Conservation (phyloP, 176 grass and related monocot species). For the Stipa capillata region DNA sequence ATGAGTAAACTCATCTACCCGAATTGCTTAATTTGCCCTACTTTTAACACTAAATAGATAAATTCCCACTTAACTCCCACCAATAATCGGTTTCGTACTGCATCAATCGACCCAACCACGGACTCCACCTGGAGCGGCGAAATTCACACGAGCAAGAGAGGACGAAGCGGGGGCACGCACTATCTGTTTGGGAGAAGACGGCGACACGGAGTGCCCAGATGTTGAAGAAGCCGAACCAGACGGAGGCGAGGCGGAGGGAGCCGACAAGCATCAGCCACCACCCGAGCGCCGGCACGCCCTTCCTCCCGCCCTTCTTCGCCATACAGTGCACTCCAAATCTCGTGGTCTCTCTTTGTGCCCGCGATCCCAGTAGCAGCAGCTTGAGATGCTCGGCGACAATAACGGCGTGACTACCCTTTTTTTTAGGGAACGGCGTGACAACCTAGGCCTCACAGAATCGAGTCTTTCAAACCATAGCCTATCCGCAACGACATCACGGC, state of each 20-base stretch:
- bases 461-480: not conserved
- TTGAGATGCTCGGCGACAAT: no score
- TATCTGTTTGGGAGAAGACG: slow-evolving; percentile 35
- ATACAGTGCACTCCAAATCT: slow-evolving; percentile 4
- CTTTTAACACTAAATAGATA: not conserved
- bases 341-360: no score
- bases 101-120: not conserved
- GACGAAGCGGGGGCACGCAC: not conserved
- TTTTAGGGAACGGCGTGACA: no score
- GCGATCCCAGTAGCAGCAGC: no score
- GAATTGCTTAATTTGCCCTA: not conserved
- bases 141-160: not conserved
- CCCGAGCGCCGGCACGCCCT: slow-evolving; percentile 29
- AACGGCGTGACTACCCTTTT: no score
- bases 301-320: not conserved
- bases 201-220: slow-evolving; percentile 38
- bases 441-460: no score
- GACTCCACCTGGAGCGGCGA: not conserved
- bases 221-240: slow-evolving; percentile 58
- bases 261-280: slow-evolving; percentile 60
- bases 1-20: no score
- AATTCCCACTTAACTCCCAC: not conserved
- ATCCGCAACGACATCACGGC: not conserved
- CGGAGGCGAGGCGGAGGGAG: slow-evolving; percentile 29
- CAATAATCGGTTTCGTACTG: not conserved